Evolutionary conservation across 257 asterid genomes (phyloP).

Genomic region (Anisodus acutangulus): DNA sequence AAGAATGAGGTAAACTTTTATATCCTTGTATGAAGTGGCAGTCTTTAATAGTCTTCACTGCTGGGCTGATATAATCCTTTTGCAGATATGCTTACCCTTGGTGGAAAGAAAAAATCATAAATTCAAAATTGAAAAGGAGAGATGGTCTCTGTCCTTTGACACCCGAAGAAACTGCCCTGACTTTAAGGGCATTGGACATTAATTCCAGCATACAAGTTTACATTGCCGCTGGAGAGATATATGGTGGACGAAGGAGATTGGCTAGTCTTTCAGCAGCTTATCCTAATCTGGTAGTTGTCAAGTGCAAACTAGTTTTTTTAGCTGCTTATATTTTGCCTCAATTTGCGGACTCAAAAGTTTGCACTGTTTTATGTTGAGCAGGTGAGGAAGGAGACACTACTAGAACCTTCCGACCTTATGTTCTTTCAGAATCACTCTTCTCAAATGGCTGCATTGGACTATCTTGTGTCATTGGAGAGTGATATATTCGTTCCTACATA

Average conservation of each 20-base stretch:
- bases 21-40: background rate
- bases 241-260: constrained; percentile 84
- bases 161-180: constrained; percentile 95
- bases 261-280: constrained; percentile 68
- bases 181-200: constrained; percentile 77
- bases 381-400: constrained; percentile 92
- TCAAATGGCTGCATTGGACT: constrained; percentile 98
- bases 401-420: constrained; percentile 80
- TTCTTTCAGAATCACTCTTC: constrained; percentile 94
- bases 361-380: constrained; percentile 36
- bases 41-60: constrained; percentile 12
- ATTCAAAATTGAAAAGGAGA: constrained; percentile 88
- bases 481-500: constrained; percentile 94
- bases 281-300: constrained; percentile 79
- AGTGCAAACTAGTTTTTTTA: background rate
- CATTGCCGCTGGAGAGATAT: constrained; percentile 98
- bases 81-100: constrained; percentile 94
- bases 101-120: constrained; percentile 97
- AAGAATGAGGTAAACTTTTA: constrained; percentile 71
- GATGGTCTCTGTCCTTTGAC: constrained; percentile 96
- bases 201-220: constrained; percentile 79
- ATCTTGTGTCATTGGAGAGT: constrained; percentile 97
- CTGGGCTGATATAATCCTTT: constrained; percentile 37
- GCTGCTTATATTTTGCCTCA: constrained; percentile 18
- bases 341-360: background rate